phyloP scores from a whole-genome alignment of 148 eudicot species.

The Agrostemma githago region DNA sequence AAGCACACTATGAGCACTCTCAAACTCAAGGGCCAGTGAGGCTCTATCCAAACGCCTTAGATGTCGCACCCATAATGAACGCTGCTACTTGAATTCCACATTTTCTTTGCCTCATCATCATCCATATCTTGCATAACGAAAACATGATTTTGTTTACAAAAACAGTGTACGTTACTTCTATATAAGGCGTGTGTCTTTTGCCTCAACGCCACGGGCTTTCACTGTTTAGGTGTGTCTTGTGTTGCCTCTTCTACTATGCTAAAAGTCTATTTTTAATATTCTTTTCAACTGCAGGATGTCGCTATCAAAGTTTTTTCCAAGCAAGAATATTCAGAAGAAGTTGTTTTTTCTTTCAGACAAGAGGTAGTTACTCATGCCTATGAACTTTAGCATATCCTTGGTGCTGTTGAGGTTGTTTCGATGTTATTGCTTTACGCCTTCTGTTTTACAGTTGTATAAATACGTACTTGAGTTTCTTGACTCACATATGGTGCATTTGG shows the following conservation, averaged over 20 bases:
- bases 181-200: no score
- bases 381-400: background rate
- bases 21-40: background rate
- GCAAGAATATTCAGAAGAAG: slow-evolving; percentile 84
- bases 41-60: no score
- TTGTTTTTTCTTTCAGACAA: slow-evolving; percentile 67
- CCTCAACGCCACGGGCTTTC: no score
- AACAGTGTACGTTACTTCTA: no score
- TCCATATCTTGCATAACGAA: no score
- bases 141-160: no score
- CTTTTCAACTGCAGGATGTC: slow-evolving; percentile 61
- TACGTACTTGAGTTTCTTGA: background rate
- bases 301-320: slow-evolving; percentile 87
- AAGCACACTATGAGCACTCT: background rate
- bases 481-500: background rate
- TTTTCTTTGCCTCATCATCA: no score
- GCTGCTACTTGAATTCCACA: no score
- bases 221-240: no score
- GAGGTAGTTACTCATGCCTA: slow-evolving; percentile 46
- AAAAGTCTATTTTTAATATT: background rate
- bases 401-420: background rate
- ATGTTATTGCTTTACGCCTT: background rate
- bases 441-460: background rate
- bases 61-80: no score
- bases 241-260: background rate